Evolutionary conservation across 768 basidiomycete genomes (phyloP), one percentile per base, ranked within the genome.

Genomic region (Lentinus brumalis): DNA sequence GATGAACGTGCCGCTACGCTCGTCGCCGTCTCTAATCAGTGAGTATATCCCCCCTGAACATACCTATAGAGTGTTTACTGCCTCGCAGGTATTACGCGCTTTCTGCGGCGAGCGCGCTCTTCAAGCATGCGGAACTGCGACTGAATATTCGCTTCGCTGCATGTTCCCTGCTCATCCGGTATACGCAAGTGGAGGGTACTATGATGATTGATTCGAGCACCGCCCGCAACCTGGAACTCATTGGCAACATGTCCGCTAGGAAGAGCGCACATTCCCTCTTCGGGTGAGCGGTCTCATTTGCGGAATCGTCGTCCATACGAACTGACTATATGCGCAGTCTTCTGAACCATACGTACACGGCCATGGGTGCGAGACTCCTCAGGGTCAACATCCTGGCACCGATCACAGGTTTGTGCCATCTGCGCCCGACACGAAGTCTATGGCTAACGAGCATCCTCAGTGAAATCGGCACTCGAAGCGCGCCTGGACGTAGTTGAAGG

Each of bases 121-220:
- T 98, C 81, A 94, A 93, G 71, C 86, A 92, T 67, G 81, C 88
- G 21, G 92, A 96, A 69, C 74, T 75, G 2, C 83, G 83, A 52
- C 74, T 90, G 53, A 89, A 91, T 64, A 84, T 82, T 0, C 83
- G 86, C 14, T 98, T 91, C 70, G 81, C 91, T 1, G 73, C 81
- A 0, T 78, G 76, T 4, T 92, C 92, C 9, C 77, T 94, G 26
- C 82, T 86, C 38, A 92, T 94, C 56, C 81, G 85, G 21, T 95
- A 90, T 68, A 78, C 84, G 1, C 85, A 91, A 2, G 86, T 91
- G 0, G 92, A 96, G 70, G 96, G 96, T 0, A 96, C 93, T 0
- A 92, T 98, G 90, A 83, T 97, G 82, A 90, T 99, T 64, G 97
- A 98, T 69, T 82, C 87, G 0, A 95, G 95, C 62, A 94, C 91